Evolutionary conservation across 257 asterid genomes (phyloP).

Genomic region (Solanum chilense): DNA sequence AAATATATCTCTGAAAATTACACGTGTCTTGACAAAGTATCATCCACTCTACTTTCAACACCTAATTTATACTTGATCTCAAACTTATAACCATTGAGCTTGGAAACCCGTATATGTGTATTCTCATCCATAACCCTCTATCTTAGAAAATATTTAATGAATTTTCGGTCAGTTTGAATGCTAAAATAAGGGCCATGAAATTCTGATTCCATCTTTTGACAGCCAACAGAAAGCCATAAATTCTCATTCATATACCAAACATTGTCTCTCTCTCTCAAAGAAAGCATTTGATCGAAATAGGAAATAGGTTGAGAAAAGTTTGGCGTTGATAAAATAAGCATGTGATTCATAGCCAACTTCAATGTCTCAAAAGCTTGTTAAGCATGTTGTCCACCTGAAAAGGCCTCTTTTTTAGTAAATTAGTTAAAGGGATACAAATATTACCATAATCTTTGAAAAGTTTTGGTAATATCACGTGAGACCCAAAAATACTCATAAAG

Average conservation of each 20-base stretch:
- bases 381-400: no score
- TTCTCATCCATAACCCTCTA: not conserved
- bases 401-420: no score
- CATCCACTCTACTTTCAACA: not conserved
- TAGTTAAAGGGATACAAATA: no score
- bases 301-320: no score
- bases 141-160: not conserved
- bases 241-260: not conserved
- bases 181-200: no score
- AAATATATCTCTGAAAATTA: not conserved
- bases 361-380: no score
- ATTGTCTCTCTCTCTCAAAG: no score
- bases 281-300: no score
- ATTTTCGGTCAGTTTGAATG: not conserved
- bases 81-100: not conserved
- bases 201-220: not conserved
- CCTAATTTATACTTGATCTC: not conserved
- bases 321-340: no score
- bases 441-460: not conserved
- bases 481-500: not conserved
- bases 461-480: not conserved
- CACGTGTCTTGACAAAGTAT: not conserved
- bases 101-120: not conserved
- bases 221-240: not conserved
- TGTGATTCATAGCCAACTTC: no score